Base-by-base conservation (phyloP, 179 eudicot genomes). In the Actinidia arguta region DNA sequence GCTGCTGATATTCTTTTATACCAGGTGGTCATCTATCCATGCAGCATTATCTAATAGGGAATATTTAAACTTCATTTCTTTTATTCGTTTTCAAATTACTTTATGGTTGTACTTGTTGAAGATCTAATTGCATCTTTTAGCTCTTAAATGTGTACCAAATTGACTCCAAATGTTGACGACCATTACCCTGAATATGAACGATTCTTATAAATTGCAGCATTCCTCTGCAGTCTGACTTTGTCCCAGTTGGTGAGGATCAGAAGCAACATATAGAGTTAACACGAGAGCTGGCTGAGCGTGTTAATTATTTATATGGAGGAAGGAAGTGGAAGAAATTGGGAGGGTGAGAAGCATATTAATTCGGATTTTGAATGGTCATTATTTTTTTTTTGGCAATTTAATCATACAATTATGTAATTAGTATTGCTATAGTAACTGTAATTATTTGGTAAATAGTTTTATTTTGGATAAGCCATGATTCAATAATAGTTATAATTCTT, bases 261-360 rank as follows among this genome's bases (percentile, higher is more conserved):
- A 95, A 92, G 92, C 99, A 97, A 85, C 99, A 97, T 88, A 87
- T 97, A 58, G 99, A 97, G 85, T 86, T 97, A 87, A 97, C 99
- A 2, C 89, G 98, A 67, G 93, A 95, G 80, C 80, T 97, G 78
- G 99, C 98, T 84, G 99, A 95, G 81, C 98, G 98, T 75, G 93
- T 97, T 64, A 97, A 97, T 89, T 80, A 92, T 85, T 72, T 92
- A 81, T 97, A 92, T 84, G 99, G 99, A 76, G 98, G 99, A 85
- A 95, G 97, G 88, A 97, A 97, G 85, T 97, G 99, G 99, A 97
- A 97, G 90, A 97, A 97, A 88, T 20, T 97, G 85, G 98, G 99
- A 92, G 99, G 99, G 99, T 97, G 90, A 90, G 88, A 31, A 58
- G 55, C n/a, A 7, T 68, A 4, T 61, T n/a, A n/a, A n/a, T n/a